Evolutionary conservation across 108 stramenopile species (phyloP).

Genomic region (Cyclotella distinguenda): DNA sequence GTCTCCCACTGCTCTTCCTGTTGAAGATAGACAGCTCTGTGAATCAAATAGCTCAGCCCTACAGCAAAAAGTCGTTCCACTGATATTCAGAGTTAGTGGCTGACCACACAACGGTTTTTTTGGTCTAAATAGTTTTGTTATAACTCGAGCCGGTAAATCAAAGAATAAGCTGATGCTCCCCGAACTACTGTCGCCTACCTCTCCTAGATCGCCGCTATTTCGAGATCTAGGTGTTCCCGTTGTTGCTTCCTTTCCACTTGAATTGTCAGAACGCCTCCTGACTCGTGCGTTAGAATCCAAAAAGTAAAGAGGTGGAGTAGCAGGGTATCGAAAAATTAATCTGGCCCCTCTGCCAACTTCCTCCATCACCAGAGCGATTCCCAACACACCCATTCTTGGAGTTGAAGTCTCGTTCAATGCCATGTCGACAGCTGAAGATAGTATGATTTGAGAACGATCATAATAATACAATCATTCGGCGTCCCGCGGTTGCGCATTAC

Average conservation of each 20-base stretch:
- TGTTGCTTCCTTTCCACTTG: not conserved
- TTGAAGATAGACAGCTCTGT: conserved; percentile 26
- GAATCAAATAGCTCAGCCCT: conserved; percentile 65
- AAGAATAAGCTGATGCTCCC: conserved; percentile 70
- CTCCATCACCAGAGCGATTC: conserved; percentile 81
- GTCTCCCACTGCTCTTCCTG: not conserved
- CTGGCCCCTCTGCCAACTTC: conserved; percentile 66
- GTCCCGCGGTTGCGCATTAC: too few relatives aligned
- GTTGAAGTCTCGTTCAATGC: not conserved
- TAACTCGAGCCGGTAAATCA: conserved; percentile 64
- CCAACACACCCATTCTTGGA: conserved; percentile 49
- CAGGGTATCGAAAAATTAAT: conserved; percentile 76
- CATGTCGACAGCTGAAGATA: not conserved
- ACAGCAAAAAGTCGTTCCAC: conserved; percentile 83
- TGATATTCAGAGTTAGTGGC: conserved; percentile 76
- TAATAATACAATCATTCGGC: too few relatives aligned
- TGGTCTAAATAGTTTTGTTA: conserved; percentile 86
- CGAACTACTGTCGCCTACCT: not conserved
- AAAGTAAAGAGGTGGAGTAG: conserved; percentile 47
- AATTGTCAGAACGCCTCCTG: not conserved
- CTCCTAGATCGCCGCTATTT: not conserved
- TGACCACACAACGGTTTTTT: conserved; percentile 75
- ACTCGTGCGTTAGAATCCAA: not conserved
- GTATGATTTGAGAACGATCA: too few relatives aligned
- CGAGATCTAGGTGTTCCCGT: conserved; percentile 2